A percentile compares a stretch with the other conserved stretches of the same genome.
Evolutionary conservation across 1,139 yeast genomes (phyloP).

Genomic region (Candida glucosophila): DNA sequence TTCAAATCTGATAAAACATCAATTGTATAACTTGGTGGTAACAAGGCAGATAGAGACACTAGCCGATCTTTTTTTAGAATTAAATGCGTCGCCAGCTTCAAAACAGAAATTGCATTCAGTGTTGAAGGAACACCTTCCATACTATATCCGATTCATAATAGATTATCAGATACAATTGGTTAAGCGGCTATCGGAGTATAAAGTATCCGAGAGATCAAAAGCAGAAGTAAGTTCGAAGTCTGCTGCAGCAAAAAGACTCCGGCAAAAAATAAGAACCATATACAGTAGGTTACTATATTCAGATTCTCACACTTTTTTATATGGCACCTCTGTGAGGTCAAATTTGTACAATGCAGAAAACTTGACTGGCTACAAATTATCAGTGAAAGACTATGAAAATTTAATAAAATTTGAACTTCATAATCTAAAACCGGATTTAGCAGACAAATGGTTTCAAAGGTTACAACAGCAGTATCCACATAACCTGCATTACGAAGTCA

Average conservation of each 20-base stretch:
- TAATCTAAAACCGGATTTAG: slow-evolving; percentile 30
- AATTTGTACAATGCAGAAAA: slow-evolving; percentile 12
- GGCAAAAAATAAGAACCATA: slow-evolving; percentile 16
- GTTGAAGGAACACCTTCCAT: no score
- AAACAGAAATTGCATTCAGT: no score
- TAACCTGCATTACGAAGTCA: slow-evolving; percentile 8
- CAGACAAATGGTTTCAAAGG: slow-evolving; percentile 30
- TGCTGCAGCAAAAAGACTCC: slow-evolving; percentile 7
- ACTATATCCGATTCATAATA: slow-evolving; percentile 15
- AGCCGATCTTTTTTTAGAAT: no score
- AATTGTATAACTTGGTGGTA: no score
- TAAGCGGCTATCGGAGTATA: slow-evolving; percentile 5
- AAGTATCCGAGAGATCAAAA: slow-evolving; percentile 3
- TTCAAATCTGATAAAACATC: no score
- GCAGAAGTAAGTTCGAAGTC: slow-evolving; percentile 1
- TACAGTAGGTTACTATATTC: slow-evolving; percentile 20
- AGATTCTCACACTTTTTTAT: slow-evolving; percentile 13
- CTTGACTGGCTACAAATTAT: slow-evolving; percentile 15
- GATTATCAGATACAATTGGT: slow-evolving; percentile 13
- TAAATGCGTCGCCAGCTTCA: no score
- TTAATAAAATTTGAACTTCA: slow-evolving; percentile 26
- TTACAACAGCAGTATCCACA: slow-evolving; percentile 17
- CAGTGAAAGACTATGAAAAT: slow-evolving; percentile 29
- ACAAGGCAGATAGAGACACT: no score
- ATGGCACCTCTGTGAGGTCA: slow-evolving; percentile 11